A percentile compares a stretch with the other conserved stretches of the same genome.
These are phyloP conservation scores for Aspergillus indologenus DNA, from an alignment of 495 filamentous ascomycete species.

Conservation along the genomic window DNA sequence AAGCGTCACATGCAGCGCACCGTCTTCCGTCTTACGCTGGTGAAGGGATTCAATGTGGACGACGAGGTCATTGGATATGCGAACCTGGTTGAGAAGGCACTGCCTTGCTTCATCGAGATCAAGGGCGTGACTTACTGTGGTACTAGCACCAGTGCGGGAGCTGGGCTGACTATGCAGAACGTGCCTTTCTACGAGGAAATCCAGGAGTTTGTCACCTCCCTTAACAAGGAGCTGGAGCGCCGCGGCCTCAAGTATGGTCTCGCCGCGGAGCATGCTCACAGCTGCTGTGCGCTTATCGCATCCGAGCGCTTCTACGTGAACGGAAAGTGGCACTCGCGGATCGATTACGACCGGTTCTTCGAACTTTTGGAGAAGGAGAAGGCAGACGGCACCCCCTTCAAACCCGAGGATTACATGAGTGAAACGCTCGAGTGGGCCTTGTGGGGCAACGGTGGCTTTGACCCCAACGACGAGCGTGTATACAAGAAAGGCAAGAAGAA, in stretches of 20 bases:
- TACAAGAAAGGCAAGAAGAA: constrained; percentile 66
- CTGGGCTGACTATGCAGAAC: constrained; percentile 90
- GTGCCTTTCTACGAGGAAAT: constrained; percentile 95
- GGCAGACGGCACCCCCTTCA: constrained; percentile 59
- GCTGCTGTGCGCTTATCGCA: constrained; percentile 85
- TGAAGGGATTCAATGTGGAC: constrained; percentile 95
- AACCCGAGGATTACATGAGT: constrained; percentile 86
- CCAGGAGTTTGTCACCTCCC: constrained; percentile 67
- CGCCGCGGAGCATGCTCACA: constrained; percentile 91
- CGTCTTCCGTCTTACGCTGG: constrained; percentile 91
- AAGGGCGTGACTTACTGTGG: constrained; percentile 98
- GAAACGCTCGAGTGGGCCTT: constrained; percentile 88
- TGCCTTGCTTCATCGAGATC: constrained; percentile 89
- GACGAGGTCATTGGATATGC: constrained; percentile 91
- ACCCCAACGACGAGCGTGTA: constrained; percentile 83
- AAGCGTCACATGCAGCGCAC: constrained; percentile 80
- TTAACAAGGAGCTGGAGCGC: constrained; percentile 61
- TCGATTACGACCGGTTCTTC: constrained; percentile 89
- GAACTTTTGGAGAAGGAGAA: constrained; percentile 66
- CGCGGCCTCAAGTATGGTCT: constrained; percentile 81
- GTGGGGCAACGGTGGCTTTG: constrained; percentile 93
- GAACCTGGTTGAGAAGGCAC: constrained; percentile 74
- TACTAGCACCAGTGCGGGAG: constrained; percentile 72
- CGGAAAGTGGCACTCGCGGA: constrained; percentile 84
- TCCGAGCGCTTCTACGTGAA: constrained; percentile 68